A percentile compares a stretch with the other conserved stretches of the same genome.
Conservation (phyloP, 768 basidiomycete species). For the Infundibulicybe gibba region DNA sequence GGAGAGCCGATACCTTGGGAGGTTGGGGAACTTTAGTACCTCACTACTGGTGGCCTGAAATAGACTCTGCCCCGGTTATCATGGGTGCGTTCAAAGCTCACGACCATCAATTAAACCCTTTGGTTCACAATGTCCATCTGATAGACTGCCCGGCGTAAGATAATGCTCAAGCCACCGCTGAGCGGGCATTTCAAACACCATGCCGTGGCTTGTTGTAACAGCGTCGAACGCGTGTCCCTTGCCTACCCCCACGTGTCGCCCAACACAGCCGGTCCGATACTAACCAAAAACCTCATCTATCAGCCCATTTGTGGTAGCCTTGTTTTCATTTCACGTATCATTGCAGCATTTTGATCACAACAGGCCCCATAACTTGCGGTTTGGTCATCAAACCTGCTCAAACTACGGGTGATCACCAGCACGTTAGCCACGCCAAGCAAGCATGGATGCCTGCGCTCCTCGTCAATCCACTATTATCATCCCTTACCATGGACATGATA, state of each 20-base stretch:
- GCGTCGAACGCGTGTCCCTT: too few relatives aligned
- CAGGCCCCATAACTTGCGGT: not conserved
- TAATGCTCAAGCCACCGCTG: too few relatives aligned
- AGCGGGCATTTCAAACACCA: too few relatives aligned
- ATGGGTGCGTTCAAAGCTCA: too few relatives aligned
- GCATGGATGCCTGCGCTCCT: not conserved
- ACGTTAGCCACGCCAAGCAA: constrained; percentile 18
- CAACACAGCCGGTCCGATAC: too few relatives aligned
- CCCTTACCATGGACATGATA: constrained; percentile 21
- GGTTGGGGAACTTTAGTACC: constrained; percentile 60
- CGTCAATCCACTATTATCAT: not conserved
- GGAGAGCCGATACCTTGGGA: constrained; percentile 83
- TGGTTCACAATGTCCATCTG: too few relatives aligned
- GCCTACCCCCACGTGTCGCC: too few relatives aligned
- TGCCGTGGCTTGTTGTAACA: too few relatives aligned
- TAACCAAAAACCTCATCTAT: not conserved
- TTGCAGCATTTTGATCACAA: not conserved
- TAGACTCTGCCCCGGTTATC: too few relatives aligned
- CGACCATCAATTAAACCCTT: too few relatives aligned
- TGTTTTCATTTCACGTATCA: not conserved
- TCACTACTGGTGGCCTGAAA: constrained; percentile 3
- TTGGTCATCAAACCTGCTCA: too few relatives aligned
- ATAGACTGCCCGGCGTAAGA: too few relatives aligned
- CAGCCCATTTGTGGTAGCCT: constrained; percentile 2
- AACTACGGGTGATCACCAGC: constrained; percentile 1